Evolutionary conservation across 2,329 filamentous ascomycete species (phyloP), one percentile per base, ranked within the genome.

Genomic region (Colletotrichum tabaci): DNA sequence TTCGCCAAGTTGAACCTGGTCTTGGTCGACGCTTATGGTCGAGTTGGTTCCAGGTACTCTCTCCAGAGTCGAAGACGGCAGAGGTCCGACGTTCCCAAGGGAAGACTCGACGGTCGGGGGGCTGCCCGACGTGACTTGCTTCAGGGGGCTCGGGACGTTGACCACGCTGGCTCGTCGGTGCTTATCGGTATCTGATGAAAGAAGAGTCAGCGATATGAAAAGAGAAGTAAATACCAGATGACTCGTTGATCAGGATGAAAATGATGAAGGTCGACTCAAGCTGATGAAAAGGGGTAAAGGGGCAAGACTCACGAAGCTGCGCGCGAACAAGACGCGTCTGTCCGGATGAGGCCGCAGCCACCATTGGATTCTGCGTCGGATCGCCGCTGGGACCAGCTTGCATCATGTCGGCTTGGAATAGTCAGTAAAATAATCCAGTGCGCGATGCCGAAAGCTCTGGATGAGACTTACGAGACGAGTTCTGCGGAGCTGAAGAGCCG

Each of bases 131-230:
- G 21, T 26, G 35, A 35, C n/a, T 12, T 7, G 26, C 47, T 58
- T 58, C 40, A 44, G 26, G n/a, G 63, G 57, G 21, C 42, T 67
- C 12, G 47, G 16, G 15, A 60, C 13, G 23, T 44, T 30, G 26
- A 71, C 44, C 38, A 71, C 49, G 3, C 64, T 67, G 10, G 67
- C 67, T 57, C 67, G 58, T 46, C 66, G 65, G 35, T 67, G 57
- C 15, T 52, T n/a, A 44, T 71, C 67, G 13, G 56, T 71, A 18
- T 62, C 67, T 71, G 23, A 23, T 6, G 15, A 8, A 30, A 23
- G 10, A n/a, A 44, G 10, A 61, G 23, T 30, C 15, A 61, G 46
- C 23, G 30, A 49, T 9, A 50, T 16, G 4, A 40, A 10, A 38
- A 2, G 8, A 49, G 13, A 10, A 38, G 9, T 38, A 4, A 26